A percentile compares a stretch with the other conserved stretches of the same genome.
Conservation (phyloP, 139 green algal species). For the Chlorella sorokiniana region DNA sequence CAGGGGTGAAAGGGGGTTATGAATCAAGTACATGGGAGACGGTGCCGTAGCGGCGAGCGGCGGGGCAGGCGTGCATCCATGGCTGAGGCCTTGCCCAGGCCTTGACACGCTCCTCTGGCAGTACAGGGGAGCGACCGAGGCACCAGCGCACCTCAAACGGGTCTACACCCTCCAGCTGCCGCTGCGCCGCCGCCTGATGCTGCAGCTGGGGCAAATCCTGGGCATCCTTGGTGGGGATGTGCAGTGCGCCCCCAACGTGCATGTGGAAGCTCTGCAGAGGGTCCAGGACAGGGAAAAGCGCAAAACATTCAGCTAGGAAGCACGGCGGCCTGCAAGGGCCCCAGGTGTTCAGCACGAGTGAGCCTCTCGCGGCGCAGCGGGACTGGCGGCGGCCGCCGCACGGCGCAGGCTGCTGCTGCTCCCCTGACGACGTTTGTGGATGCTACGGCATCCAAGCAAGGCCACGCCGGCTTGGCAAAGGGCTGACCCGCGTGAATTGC, state of each 20-base stretch:
- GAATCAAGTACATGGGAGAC: not conserved
- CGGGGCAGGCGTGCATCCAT: not conserved
- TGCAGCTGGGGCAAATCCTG: not conserved
- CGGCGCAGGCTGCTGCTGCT: no score
- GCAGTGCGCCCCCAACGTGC: constrained; percentile 51
- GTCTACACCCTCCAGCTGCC: constrained; percentile 11
- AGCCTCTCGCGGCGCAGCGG: no score
- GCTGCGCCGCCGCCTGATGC: not conserved
- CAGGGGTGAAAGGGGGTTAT: not conserved
- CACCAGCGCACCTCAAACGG: constrained; percentile 34
- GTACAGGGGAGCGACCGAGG: not conserved
- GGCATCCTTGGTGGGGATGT: constrained; percentile 41
- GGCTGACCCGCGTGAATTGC: no score
- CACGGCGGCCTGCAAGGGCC: not conserved
- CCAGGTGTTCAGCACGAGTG: no score
- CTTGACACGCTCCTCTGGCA: not conserved
- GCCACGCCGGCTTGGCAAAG: no score
- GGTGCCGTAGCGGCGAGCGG: not conserved
- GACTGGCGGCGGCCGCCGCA: no score
- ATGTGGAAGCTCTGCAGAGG: constrained; percentile 56
- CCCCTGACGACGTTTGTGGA: no score
- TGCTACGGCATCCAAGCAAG: no score
- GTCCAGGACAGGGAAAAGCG: not conserved
- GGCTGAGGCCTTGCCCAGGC: not conserved
- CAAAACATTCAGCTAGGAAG: no score